Base-by-base conservation (phyloP, 129 eudicot species). In the Helichrysum umbraculigerum region DNA sequence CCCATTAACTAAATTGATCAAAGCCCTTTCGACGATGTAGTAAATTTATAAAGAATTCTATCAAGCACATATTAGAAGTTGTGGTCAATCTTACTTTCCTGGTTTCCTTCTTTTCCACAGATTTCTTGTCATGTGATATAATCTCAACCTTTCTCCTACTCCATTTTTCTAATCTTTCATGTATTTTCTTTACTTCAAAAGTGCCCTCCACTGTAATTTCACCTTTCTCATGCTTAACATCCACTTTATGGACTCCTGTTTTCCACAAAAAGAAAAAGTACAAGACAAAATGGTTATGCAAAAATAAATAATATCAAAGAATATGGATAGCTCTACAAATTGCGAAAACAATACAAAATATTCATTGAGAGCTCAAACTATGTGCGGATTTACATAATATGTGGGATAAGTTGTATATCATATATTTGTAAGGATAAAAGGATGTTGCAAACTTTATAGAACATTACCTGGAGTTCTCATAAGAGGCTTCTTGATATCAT, bases 161-260 rank as follows among this genome's bases (percentile, higher is more conserved):
- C 87, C 97, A 87, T 86, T 91, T 94, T 79, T 87, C 89, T 81
- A 94, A 56, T 74, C 83, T 83, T 78, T 76, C 82, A 61, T 94
- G 99, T 37, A 94, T 80, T 77, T 86, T 89, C 86, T 94, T 94
- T 59, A 86, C 87, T 57, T 94, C 98, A 72, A 90, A 76, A 71
- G 85, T 77, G 2, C 98, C 98, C 74, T 85, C 88, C 67, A 93
- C 92, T 73, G 74, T 85, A 20, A 91, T 80, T 82, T 93, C 91
- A 62, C 88, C 87, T 65, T 87, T 93, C 47, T 90, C 97, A 72
- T 78, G 92, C 76, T 85, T 82, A 32, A 71, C 83, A 68, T 93
- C 97, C 75, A 85, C 98, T 66, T 72, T 85, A 7, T 87, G 98
- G 21, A 93, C 98, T 82, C 98, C 98, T 93, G 76, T 47, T 59